Evolutionary conservation across 2,329 filamentous ascomycete genomes (phyloP).

Genomic region (Fusarium duplospermum): DNA sequence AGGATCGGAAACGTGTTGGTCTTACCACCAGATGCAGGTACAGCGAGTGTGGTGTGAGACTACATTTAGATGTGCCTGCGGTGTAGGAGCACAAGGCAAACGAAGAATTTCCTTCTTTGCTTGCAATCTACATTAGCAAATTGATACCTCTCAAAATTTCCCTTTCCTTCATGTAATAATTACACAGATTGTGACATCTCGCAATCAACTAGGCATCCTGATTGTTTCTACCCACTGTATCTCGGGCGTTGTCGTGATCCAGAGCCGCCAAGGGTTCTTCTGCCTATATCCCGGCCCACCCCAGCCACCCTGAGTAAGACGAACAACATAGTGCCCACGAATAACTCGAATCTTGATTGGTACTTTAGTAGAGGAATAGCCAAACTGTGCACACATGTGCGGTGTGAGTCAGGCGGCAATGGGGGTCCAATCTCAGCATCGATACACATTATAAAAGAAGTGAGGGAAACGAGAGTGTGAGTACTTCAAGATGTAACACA

Average conservation of each 20-base stretch:
- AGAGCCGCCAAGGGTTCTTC: neutral
- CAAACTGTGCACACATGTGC: neutral
- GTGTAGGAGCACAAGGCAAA: neutral
- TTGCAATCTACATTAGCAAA: neutral
- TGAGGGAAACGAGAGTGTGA: too few species aligned
- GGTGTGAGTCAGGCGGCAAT: slow-evolving; percentile 17
- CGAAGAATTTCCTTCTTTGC: neutral
- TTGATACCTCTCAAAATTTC: neutral
- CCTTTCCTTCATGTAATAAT: neutral
- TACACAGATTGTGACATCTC: neutral
- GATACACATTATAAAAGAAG: neutral
- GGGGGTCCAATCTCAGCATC: neutral
- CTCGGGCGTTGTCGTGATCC: neutral
- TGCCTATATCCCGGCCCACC: neutral
- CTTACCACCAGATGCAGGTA: neutral
- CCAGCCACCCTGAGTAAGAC: slow-evolving; percentile 2
- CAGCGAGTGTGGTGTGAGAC: neutral
- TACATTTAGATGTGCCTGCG: neutral
- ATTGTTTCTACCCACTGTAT: neutral
- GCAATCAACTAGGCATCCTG: neutral
- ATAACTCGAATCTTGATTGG: neutral
- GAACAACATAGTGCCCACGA: neutral
- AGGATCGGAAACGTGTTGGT: neutral
- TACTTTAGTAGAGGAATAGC: neutral
- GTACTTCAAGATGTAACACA: neutral